These are phyloP conservation scores for Metschnikowia sp. DNA, from an alignment of 805 yeast species.

Conservation along the genomic window DNA sequence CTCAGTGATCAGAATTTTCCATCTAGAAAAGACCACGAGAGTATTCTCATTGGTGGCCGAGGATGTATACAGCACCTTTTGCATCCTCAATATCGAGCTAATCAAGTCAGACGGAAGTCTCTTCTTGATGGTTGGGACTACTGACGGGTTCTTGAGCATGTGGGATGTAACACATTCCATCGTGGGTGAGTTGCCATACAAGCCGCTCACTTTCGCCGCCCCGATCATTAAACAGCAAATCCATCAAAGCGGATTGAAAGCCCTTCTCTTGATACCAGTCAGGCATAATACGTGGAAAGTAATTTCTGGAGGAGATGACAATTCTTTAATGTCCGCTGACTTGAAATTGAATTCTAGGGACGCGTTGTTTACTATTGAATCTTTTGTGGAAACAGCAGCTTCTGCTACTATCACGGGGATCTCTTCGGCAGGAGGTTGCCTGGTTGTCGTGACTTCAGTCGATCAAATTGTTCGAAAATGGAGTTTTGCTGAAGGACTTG, in stretches of 20 bases:
- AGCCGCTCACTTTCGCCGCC: conserved; percentile 16
- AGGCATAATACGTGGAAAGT: conserved; percentile 26
- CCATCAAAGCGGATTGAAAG: conserved; percentile 85
- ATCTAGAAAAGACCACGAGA: conserved; percentile 36
- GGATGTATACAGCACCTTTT: conserved; percentile 67
- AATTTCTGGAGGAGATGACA: conserved; percentile 92
- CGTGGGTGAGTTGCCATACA: not conserved
- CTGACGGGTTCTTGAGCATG: conserved; percentile 74
- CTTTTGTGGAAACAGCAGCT: conserved; percentile 59
- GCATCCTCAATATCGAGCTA: conserved; percentile 64
- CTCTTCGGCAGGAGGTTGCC: conserved; percentile 24
- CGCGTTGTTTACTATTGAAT: conserved; percentile 21
- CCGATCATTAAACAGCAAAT: conserved; percentile 45
- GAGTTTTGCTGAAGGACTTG: conserved; percentile 35
- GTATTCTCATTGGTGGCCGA: conserved; percentile 42
- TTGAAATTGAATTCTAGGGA: conserved; percentile 4
- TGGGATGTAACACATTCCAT: conserved; percentile 49
- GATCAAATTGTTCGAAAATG: conserved; percentile 78
- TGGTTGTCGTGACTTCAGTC: conserved; percentile 63
- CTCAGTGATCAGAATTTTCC: conserved; percentile 69
- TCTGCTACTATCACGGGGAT: conserved; percentile 82
- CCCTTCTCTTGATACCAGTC: conserved; percentile 37
- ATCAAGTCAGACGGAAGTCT: conserved; percentile 25
- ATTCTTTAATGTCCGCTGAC: conserved; percentile 47
- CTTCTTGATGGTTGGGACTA: conserved; percentile 54